Percentiles rank a stretch among this genome's conserved stretches.
Conservation (phyloP, 1,284 basidiomycete genomes). For the Rhodotorula sp. region DNA sequence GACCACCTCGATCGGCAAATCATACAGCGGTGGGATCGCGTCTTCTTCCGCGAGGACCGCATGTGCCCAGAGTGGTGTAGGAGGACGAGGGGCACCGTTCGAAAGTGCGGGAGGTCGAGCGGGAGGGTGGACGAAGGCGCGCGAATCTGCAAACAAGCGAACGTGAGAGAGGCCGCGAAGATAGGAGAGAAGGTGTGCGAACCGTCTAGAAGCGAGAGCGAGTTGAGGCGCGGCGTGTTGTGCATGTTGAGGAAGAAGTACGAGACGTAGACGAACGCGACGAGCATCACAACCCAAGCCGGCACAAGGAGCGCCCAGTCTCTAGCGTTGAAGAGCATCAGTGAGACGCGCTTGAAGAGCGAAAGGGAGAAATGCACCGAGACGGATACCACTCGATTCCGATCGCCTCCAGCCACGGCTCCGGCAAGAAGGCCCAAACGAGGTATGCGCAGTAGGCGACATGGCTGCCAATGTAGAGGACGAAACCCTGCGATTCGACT, state of each 20-base stretch:
- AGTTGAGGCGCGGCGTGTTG: constrained; percentile 34
- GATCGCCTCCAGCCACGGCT: constrained; percentile 23
- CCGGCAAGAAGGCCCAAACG: constrained; percentile 40
- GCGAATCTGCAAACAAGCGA: not conserved
- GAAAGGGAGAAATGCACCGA: constrained; percentile 17
- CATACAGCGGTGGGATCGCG: constrained; percentile 41
- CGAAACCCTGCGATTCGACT: constrained; percentile 41
- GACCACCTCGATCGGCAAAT: constrained; percentile 40
- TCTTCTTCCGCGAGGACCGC: constrained; percentile 7
- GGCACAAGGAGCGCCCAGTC: constrained; percentile 45
- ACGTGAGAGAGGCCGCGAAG: not conserved
- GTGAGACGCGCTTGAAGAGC: not conserved
- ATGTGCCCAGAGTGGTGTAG: constrained; percentile 15
- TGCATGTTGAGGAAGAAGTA: constrained; percentile 44
- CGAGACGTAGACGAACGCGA: constrained; percentile 40
- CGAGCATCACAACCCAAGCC: constrained; percentile 42
- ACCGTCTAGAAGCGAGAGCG: constrained; percentile 29
- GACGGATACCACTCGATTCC: constrained; percentile 44
- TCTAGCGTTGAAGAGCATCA: constrained; percentile 5
- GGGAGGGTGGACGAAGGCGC: constrained; percentile 11
- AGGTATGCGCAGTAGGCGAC: constrained; percentile 37
- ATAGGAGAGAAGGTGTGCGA: not conserved
- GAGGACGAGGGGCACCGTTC: not conserved
- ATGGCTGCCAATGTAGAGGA: constrained; percentile 41
- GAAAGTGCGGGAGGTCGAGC: not conserved